Evolutionary conservation across 805 yeast genomes (phyloP).

Genomic region (Candida coquimbonensis): DNA sequence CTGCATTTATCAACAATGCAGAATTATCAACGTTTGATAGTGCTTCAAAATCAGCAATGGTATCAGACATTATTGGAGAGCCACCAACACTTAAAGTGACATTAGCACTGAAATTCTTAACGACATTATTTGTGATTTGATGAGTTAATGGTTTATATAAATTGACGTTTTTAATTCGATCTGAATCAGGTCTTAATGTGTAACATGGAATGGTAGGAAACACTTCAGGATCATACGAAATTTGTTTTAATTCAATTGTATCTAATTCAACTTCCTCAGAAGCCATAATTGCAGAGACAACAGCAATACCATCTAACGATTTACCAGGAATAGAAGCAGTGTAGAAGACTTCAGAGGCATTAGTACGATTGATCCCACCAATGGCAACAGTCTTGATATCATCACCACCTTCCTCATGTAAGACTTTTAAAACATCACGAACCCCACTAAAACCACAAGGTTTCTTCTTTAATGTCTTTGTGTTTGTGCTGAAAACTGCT

Average conservation of each 20-base stretch:
- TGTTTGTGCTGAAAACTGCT: constrained; percentile 64
- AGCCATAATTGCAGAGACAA: constrained; percentile 83
- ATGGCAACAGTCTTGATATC: constrained; percentile 63
- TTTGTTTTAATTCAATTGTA: constrained; percentile 27
- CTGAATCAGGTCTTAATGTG: neutral
- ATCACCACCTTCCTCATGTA: constrained; percentile 29
- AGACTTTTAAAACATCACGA: constrained; percentile 41
- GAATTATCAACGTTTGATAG: constrained; percentile 49
- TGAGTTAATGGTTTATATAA: constrained; percentile 58
- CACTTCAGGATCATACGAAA: too few species aligned
- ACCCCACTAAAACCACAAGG: constrained; percentile 72
- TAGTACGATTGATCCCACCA: constrained; percentile 68
- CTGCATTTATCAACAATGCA: constrained; percentile 65
- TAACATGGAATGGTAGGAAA: neutral
- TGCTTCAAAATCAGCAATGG: constrained; percentile 57
- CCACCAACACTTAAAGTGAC: constrained; percentile 79
- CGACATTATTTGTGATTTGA: constrained; percentile 86
- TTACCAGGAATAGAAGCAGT: constrained; percentile 39
- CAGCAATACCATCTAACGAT: constrained; percentile 73
- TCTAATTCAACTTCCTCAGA: constrained; percentile 46
- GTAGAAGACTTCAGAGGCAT: constrained; percentile 51
- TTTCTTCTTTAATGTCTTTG: constrained; percentile 49
- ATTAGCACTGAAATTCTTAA: constrained; percentile 81
- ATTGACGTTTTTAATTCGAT: constrained; percentile 21
- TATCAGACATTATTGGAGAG: constrained; percentile 85